phyloP scores from a whole-genome alignment of 176 grass and related monocot genomes.

The Triticum dicoccoides region DNA sequence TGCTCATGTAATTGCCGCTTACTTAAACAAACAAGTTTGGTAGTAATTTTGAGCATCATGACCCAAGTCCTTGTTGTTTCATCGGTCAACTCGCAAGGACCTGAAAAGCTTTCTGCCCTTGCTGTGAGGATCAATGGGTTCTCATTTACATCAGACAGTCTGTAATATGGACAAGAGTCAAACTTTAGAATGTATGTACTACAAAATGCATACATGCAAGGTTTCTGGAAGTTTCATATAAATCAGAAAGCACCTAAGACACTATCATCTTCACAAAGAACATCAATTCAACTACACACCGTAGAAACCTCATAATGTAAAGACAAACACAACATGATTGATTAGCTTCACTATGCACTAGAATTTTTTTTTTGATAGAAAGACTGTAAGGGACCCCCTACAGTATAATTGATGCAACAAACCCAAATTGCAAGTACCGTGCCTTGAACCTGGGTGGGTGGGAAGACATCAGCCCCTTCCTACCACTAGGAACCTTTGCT shows the following conservation, averaged over 20 bases:
- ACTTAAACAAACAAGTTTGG: not conserved
- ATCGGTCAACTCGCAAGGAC: not conserved
- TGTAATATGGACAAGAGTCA: not conserved
- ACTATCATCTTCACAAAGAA: not conserved
- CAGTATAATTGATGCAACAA: no score
- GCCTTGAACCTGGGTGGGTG: no score
- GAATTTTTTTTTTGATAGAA: no score
- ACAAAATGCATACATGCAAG: not conserved
- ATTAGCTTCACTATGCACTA: not conserved
- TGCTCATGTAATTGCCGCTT: not conserved
- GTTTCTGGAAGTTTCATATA: not conserved
- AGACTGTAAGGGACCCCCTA: no score
- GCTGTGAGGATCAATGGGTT: not conserved
- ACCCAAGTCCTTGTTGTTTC: not conserved
- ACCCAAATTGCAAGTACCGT: no score
- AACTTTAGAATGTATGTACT: not conserved
- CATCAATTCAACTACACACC: not conserved
- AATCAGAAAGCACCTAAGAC: not conserved
- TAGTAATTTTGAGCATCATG: not conserved
- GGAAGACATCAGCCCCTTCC: no score
- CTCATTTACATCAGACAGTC: not conserved
- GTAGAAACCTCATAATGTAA: not conserved
- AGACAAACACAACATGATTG: not conserved
- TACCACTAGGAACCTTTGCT: not conserved
- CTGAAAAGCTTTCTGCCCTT: not conserved